phyloP scores from a whole-genome alignment of 192 early-diverging fungal genomes.

The Entophlyctis helioformis region DNA sequence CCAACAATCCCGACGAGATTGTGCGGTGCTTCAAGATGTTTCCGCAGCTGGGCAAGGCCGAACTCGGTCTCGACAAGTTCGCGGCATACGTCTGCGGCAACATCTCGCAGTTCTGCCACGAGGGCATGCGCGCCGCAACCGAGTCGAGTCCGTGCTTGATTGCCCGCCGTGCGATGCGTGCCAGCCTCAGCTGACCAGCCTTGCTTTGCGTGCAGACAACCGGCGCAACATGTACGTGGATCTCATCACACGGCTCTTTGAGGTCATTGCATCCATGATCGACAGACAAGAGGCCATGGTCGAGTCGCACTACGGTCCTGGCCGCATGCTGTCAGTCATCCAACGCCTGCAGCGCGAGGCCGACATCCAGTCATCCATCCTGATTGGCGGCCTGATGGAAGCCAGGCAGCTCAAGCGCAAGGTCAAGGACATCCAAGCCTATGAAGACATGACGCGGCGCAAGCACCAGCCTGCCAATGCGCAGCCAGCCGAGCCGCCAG shows the following conservation, averaged over 20 bases:
- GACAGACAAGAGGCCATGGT: slow-evolving; percentile 82
- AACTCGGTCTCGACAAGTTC: slow-evolving; percentile 79
- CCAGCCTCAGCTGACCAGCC: no score
- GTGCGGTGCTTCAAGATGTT: slow-evolving; percentile 84
- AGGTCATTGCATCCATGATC: slow-evolving; percentile 74
- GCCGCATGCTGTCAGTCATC: slow-evolving; percentile 79
- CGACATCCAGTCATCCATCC: slow-evolving; percentile 61
- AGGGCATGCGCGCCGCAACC: slow-evolving; percentile 31
- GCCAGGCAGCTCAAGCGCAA: slow-evolving; percentile 38
- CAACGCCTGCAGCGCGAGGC: slow-evolving; percentile 81
- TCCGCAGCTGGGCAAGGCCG: slow-evolving; percentile 66
- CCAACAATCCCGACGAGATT: slow-evolving; percentile 60
- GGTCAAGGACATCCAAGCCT: slow-evolving; percentile 41
- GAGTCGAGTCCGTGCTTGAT: slow-evolving; percentile 21
- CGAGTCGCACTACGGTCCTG: slow-evolving; percentile 74
- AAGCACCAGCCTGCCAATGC: slow-evolving; percentile 17
- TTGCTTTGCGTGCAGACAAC: no score
- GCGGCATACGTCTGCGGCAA: slow-evolving; percentile 74
- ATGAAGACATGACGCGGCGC: slow-evolving; percentile 21
- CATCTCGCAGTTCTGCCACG: slow-evolving; percentile 61
- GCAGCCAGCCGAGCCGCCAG: slow-evolving; percentile 6
- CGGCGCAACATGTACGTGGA: slow-evolving; percentile 76
- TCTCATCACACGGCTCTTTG: slow-evolving; percentile 73
- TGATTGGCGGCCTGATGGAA: slow-evolving; percentile 73
- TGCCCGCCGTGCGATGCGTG: no score